Evolutionary conservation across 1,139 yeast genomes (phyloP).

Genomic region (Candida sanyaensis): DNA sequence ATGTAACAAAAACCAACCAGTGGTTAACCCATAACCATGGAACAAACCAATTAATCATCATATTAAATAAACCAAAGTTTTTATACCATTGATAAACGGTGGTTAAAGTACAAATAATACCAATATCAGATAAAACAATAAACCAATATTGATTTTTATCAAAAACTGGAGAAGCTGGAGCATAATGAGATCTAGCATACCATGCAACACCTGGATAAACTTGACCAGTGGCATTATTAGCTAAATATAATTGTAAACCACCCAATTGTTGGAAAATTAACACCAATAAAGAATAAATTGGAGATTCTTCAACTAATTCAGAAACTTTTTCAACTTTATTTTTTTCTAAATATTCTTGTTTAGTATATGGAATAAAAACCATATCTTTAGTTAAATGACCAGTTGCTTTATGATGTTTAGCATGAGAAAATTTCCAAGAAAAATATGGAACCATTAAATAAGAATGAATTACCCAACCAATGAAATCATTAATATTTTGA

Average conservation of each 20-base stretch:
- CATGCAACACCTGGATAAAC: constrained; percentile 53
- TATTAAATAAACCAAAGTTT: constrained; percentile 62
- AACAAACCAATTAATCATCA: constrained; percentile 69
- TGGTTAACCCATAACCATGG: constrained; percentile 86
- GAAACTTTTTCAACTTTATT: constrained; percentile 45
- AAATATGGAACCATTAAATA: constrained; percentile 79
- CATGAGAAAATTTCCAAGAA: constrained; percentile 82
- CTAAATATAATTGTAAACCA: constrained; percentile 70
- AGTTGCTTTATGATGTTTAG: constrained; percentile 87
- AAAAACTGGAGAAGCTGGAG: constrained; percentile 72
- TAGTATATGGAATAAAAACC: constrained; percentile 77
- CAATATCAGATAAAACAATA: constrained; percentile 71
- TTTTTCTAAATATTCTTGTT: constrained; percentile 50
- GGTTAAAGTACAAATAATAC: constrained; percentile 55
- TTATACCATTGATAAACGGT: constrained; percentile 66
- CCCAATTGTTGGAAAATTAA: constrained; percentile 72
- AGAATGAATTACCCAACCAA: constrained; percentile 84
- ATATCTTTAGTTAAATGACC: constrained; percentile 80
- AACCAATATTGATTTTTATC: constrained; percentile 71
- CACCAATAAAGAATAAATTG: constrained; percentile 57
- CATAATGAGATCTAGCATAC: constrained; percentile 57
- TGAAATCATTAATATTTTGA: constrained; percentile 65
- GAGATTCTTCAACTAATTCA: constrained; percentile 74
- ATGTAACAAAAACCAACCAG: constrained; percentile 87
- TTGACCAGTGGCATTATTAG: constrained; percentile 80